Evolutionary conservation across 2,329 filamentous ascomycete genomes (phyloP), one percentile per base, ranked within the genome.

Genomic region (Penicillium paneum): DNA sequence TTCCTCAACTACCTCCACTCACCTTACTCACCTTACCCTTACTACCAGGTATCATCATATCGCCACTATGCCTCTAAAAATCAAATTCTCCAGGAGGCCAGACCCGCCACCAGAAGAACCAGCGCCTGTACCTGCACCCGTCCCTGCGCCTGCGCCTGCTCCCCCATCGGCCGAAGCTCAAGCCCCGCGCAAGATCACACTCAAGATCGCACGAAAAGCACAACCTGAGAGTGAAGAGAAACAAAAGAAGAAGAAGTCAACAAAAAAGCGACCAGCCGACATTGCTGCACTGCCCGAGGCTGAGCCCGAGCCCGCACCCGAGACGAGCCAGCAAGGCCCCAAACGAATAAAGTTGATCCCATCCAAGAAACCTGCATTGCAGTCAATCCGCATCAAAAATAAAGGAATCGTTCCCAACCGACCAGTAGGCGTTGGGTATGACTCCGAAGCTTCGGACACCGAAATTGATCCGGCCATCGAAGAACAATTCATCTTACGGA

Each of bases 361-460:
- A 21, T 67, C 71, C 17, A 75, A 74, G 52, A 70, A 73, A 44
- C 70, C 71, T 0, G 68, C 67, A 4, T 61, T 74, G 13, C 74
- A 74, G 56, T 78, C 70, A 31, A 76, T 86, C 52, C 82, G 83
- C 50, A 75, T 90, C 54, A 87, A 85, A 65, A 78, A 84, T 45
- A 84, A 86, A 63, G 87, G 87, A n/a, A 82, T 85, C 59, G 80
- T 83, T 1, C 87, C 89, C 7, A 78, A 82, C 31, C 83, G 90
- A 59, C 85, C 86, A 5, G 83, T 84, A 1, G 94, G 94, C 48
- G 91, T 96, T 52, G 94, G 93, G 8, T 99, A 97, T 74, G 94
- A 99, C 71, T 97, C 92, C 3, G 94, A 97, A 73, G 91, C 92
- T 12, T 94, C 91, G 52, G 94, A 97, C 68, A 85, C 87, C 13